Evolutionary conservation across 305 asterid genomes (phyloP).

Genomic region (Caryopteris hybrid): DNA sequence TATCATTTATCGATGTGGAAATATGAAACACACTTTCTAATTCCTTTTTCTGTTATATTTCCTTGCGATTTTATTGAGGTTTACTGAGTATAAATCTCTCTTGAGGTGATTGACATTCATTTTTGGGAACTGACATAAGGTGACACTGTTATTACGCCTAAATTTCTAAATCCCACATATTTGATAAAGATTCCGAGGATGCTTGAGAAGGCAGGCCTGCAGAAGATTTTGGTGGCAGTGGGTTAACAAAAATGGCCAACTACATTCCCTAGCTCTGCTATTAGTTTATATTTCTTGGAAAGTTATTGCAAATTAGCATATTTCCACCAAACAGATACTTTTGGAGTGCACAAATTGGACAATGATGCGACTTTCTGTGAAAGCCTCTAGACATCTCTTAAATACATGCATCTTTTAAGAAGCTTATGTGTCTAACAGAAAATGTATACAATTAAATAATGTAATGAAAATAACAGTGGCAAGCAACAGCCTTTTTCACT

Average conservation of each 20-base stretch:
- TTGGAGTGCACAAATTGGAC: no score
- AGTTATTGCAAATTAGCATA: no score
- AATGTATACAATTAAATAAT: no score
- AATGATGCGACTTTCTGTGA: not conserved
- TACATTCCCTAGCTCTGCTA: no score
- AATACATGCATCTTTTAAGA: not conserved
- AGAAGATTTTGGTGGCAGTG: no score
- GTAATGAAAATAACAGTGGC: not conserved
- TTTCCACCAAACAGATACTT: no score
- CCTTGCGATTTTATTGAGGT: not conserved
- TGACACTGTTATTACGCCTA: not conserved
- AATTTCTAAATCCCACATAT: no score
- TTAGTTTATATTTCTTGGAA: no score
- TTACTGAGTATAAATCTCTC: not conserved
- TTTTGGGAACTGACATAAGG: not conserved
- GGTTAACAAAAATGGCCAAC: no score
- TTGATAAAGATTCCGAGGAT: no score
- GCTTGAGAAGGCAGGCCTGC: no score
- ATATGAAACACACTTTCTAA: not conserved
- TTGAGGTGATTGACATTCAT: not conserved
- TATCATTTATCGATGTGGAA: not conserved
- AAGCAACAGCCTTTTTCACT: not conserved
- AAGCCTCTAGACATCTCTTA: not conserved
- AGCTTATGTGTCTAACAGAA: no score
- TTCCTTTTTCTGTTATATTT: not conserved